Base-by-base conservation (phyloP, 768 basidiomycete genomes). In the Leucocoprinus sp. region DNA sequence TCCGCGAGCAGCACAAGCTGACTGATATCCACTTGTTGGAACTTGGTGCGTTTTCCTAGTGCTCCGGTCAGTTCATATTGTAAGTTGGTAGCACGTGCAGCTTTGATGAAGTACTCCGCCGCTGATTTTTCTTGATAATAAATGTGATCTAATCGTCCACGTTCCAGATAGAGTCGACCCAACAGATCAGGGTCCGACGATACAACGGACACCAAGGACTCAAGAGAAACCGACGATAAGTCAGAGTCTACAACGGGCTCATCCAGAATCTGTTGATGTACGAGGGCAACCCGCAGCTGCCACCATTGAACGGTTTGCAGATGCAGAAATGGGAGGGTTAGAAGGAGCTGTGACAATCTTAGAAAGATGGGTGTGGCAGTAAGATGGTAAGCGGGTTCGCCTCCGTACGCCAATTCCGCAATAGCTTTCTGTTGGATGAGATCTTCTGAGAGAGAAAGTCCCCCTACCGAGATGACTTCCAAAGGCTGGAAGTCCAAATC, bases 311-410 rank as follows among this genome's bases (percentile, higher is more conserved):
- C 64, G 12, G 82, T 79, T 29, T 55, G 57, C 42, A 80, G 62
- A 50, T 74, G 69, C 17, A 59, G 59, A 53, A 71, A 79, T 2
- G 74, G 70, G 8, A 65, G 60, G 14, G 65, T 65, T 50, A 95
- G 64, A 37, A 96, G 67, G 19, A 88, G 65, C 55, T 84, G 76
- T 0, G 93, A 78, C 44, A 93, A 65, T 23, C 81, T 75, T 39
- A 98, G 73, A 55, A 95, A 80, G 17, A 75, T 61, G 5, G 92
- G 74, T 28, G 63, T 65, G 54, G 71, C 71, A 6, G 82, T 74
- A 36, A 98, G 85, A 61, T 98, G 96, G 64, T 98, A 99, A 0
- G 89, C 91, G 7, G 96, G 96, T 65, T 98, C 96, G 2, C 96
- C 96, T 3, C 80, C 78, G 50, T 75, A 78, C 0, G 93, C 82